phyloP scores from a whole-genome alignment of 768 basidiomycete species.

The Suillus bovinus region DNA sequence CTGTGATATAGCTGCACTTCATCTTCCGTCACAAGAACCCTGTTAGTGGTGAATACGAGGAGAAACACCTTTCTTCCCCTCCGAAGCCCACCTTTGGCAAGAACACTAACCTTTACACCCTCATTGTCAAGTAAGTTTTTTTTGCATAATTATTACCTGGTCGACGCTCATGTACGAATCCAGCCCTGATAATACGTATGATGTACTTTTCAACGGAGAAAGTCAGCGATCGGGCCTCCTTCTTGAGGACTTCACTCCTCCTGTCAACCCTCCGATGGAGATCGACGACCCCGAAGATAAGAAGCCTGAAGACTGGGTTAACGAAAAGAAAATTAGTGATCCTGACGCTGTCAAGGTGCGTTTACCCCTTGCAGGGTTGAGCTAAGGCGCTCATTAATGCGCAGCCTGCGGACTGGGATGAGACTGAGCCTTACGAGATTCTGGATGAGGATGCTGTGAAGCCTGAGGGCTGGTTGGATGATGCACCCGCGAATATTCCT shows the following conservation, averaged over 20 bases:
- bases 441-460: slow-evolving; percentile 82
- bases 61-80: slow-evolving; percentile 88
- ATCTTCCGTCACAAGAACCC: slow-evolving; percentile 99
- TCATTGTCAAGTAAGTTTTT: slow-evolving; percentile 78
- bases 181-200: slow-evolving; percentile 92
- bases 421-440: slow-evolving; percentile 93
- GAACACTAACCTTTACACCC: slow-evolving; percentile 91
- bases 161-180: not conserved
- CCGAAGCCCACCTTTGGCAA: slow-evolving; percentile 89
- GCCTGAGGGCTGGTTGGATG: slow-evolving; percentile 95
- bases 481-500: slow-evolving; percentile 77
- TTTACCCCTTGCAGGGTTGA: not conserved
- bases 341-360: slow-evolving; percentile 78
- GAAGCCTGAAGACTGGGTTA: slow-evolving; percentile 95
- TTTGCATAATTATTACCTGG: not conserved
- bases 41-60: slow-evolving; percentile 88
- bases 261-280: slow-evolving; percentile 91
- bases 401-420: slow-evolving; percentile 96
- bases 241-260: slow-evolving; percentile 89
- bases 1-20: slow-evolving; percentile 77
- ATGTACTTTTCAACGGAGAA: slow-evolving; percentile 88
- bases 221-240: slow-evolving; percentile 77
- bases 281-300: slow-evolving; percentile 90
- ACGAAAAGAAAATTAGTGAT: slow-evolving; percentile 82
- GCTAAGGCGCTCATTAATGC: not conserved